Conservation (phyloP, 495 filamentous ascomycete genomes). For the Penicillium pancosmium region DNA sequence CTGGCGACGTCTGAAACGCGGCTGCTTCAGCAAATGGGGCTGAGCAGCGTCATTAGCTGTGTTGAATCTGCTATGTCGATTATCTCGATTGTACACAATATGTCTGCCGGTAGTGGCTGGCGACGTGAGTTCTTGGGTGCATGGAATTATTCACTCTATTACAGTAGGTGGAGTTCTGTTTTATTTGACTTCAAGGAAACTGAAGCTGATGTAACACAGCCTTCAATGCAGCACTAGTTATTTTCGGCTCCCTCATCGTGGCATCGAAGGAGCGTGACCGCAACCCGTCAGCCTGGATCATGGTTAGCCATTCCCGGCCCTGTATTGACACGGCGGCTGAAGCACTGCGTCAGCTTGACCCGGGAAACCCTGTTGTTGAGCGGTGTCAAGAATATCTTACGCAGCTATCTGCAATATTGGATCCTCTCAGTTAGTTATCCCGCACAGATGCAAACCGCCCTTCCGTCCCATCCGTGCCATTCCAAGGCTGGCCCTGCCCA, state of each 20-base stretch:
- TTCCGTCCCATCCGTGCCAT: neutral
- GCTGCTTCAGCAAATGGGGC: conserved; percentile 3
- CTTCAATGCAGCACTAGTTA: conserved; percentile 3
- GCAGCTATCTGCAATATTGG: conserved; percentile 17
- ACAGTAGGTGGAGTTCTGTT: conserved; percentile 22
- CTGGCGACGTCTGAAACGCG: neutral
- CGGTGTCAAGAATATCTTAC: conserved; percentile 38
- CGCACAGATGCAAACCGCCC: neutral
- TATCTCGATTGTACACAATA: conserved; percentile 34
- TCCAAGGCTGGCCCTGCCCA: conserved; percentile 1
- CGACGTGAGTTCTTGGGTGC: conserved; percentile 33
- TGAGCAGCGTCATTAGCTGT: conserved; percentile 22
- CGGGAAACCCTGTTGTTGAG: conserved; percentile 41
- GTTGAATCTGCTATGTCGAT: conserved; percentile 36
- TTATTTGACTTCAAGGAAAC: conserved; percentile 1
- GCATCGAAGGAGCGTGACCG: conserved; percentile 5
- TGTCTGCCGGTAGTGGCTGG: conserved; percentile 20
- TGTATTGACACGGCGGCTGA: conserved; percentile 34
- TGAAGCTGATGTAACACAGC: conserved; percentile 1
- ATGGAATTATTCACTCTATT: conserved; percentile 43
- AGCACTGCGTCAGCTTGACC: conserved; percentile 37
- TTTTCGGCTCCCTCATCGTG: conserved; percentile 2
- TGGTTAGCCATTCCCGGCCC: conserved; percentile 12
- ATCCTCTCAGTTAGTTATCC: conserved; percentile 1
- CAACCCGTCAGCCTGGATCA: conserved; percentile 1